These are phyloP conservation scores for Tolypocladium nubicola DNA, from an alignment of 2,329 filamentous ascomycete genomes.

Conservation along the genomic window DNA sequence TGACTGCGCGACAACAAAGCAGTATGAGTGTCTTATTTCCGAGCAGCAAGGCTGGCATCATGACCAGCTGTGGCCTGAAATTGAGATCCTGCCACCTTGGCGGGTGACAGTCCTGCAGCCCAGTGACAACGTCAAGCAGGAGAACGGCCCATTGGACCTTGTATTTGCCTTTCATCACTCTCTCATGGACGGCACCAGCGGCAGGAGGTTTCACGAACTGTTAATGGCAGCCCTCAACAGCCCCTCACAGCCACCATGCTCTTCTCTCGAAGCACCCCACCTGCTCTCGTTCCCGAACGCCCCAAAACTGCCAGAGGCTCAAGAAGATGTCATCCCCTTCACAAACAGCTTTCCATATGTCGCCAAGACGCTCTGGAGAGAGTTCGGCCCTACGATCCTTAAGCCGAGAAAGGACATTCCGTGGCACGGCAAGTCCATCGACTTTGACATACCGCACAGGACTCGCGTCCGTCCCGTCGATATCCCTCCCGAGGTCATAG, in stretches of 20 bases:
- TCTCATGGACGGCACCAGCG: slow-evolving; percentile 39
- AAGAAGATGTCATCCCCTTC: slow-evolving; percentile 31
- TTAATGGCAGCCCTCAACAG: slow-evolving; percentile 31
- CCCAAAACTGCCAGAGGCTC: slow-evolving; percentile 23
- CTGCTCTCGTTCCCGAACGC: slow-evolving; percentile 19
- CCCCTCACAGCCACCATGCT: not conserved
- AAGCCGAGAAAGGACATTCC: slow-evolving; percentile 12
- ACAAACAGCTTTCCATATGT: slow-evolving; percentile 29
- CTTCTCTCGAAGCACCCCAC: slow-evolving; percentile 7
- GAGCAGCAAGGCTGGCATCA: slow-evolving; percentile 27
- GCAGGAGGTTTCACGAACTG: slow-evolving; percentile 35
- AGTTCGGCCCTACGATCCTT: slow-evolving; percentile 29
- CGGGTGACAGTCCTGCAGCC: slow-evolving; percentile 27
- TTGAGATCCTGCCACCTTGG: slow-evolving; percentile 34
- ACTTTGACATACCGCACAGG: slow-evolving; percentile 20
- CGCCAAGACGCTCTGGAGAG: slow-evolving; percentile 26
- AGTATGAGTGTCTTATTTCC: slow-evolving; percentile 20
- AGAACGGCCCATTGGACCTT: slow-evolving; percentile 22
- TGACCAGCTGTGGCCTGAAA: slow-evolving; percentile 27
- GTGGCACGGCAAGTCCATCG: slow-evolving; percentile 29
- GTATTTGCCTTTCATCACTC: slow-evolving; percentile 42
- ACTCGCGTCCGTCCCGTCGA: slow-evolving; percentile 26
- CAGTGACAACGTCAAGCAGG: slow-evolving; percentile 1
- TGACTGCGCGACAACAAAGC: slow-evolving; percentile 8
- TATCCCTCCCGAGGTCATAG: slow-evolving; percentile 17